Percentiles rank a stretch among this genome's conserved stretches.
These are phyloP conservation scores for Bretschneidera sinensis DNA, from an alignment of 345 rosid species.

Conservation along the genomic window DNA sequence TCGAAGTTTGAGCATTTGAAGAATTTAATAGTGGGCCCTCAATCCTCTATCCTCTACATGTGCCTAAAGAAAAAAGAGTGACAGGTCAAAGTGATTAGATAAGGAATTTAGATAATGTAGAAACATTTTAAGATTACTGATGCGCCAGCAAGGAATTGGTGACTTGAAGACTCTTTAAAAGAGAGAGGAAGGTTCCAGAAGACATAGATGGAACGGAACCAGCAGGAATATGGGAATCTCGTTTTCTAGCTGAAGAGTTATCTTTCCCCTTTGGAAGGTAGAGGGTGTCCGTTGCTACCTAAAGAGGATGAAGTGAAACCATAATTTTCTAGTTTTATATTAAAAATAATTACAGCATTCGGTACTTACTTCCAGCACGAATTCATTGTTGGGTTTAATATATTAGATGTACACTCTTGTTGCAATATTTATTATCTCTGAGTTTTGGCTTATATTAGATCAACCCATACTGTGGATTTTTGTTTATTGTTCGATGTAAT, in stretches of 20 bases:
- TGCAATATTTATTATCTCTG: neutral
- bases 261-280: neutral
- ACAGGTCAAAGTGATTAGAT: neutral
- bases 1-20: too few relatives aligned
- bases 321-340: too few relatives aligned
- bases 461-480: neutral
- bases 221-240: neutral
- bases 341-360: neutral
- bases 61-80: neutral
- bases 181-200: too few relatives aligned
- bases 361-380: neutral
- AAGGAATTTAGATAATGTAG: neutral
- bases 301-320: too few relatives aligned
- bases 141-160: too few relatives aligned
- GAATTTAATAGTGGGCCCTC: neutral
- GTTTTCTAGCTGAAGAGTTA: neutral
- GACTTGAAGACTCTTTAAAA: too few relatives aligned
- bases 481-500: conserved; percentile 1
- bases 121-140: too few relatives aligned
- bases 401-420: neutral
- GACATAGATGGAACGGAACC: too few relatives aligned
- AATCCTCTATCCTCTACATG: neutral
- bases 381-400: neutral
- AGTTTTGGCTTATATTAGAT: neutral
- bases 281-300: too few relatives aligned